Base-by-base conservation (phyloP, 140 eudicot genomes). In the Bidens hawaiensis region DNA sequence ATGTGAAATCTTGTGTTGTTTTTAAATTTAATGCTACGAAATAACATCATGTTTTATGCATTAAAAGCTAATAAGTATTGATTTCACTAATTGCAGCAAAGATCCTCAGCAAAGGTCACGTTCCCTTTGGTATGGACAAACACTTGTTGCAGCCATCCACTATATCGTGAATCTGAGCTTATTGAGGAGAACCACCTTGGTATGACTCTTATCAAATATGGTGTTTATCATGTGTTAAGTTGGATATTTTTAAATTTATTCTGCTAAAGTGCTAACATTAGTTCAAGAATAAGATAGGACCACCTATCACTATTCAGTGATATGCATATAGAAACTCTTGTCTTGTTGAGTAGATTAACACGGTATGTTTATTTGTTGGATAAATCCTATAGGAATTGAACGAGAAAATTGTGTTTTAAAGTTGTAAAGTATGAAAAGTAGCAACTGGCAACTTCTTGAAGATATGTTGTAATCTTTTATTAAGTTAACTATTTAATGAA, bases 121-220 rank as follows among this genome's bases (percentile, higher is more conserved):
- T 93, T 93, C 57, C 99, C 96, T 45, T 62, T 87, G 76, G 99
- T 93, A 54, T 93, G 99, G 99, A 93, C 99, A 74, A 93, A 93
- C 88, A 93, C 96, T 50, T 93, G 99, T 78, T 93, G 99, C 81
- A 88, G 99, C 71, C 99, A 88, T 70, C 99, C 95, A 7, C 81
- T 87, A 7, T 76, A 77, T 56, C 77, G 93, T 23, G 99, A 87
- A 45, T 74, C 93, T 9, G 99, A 91, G 83, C 95, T 91, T 33
- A 85, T 88, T 43, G 80, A 80, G 26, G 96, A 93, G 72, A 78
- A 88, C 12, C 38, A 40, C 13, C 89, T 93, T 56, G 99, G 99
- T 91, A 86, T 55, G 24, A 10, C 6, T 31, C 2, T 31, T n/a
- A 45, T 2, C 26, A 48, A 26, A 26, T 51, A 16, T 25, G 5